Evolutionary conservation across 345 rosid genomes (phyloP), one percentile per base, ranked within the genome.

Genomic region (Geranium brycei): DNA sequence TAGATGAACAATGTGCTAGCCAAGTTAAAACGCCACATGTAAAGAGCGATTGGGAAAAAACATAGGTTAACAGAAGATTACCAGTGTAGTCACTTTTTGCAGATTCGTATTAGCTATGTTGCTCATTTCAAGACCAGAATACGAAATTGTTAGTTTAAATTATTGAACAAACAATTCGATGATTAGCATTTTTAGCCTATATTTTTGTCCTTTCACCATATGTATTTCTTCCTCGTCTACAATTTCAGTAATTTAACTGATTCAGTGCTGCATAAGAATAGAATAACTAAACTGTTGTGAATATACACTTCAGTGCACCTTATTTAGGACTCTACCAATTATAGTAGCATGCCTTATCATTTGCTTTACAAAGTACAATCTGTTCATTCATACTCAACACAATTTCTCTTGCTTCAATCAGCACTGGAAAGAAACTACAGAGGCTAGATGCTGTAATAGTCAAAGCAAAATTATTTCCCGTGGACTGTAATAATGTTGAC

Each of bases 401-500:
- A 32, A 23, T 12, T 32, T 62, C 71, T 61, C 62, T 58, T 65
- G 72, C 31, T 68, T 66, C 66, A 56, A 23, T 64, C 81, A 93
- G 99, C 78, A 87, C 85, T 73, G 79, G 73, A 64, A 75, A 77
- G 74, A 93, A 84, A 71, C 63, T 80, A n/a, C 74, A 70, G 74
- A 88, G 65, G 75, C 83, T 88, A 87, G 82, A 84, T 68, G 84
- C 76, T 81, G 81, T 80, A 70, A 85, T 85, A 76, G 68, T 84
- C 60, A 84, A 73, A 76, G 88, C 97, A 59, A 85, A 88, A 77
- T 73, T 83, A 59, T 74, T 79, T 66, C 79, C 87, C 56, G 85
- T 82, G 6, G 96, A 93, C 57, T 90, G 97, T 68, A 82, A 83
- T 72, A 93, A 90, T 58, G 85, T 93, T 71, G 93, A 87, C 89